Evolutionary conservation across 352 stramenopile genomes (phyloP).

Genomic region (Pythium plurisporium): DNA sequence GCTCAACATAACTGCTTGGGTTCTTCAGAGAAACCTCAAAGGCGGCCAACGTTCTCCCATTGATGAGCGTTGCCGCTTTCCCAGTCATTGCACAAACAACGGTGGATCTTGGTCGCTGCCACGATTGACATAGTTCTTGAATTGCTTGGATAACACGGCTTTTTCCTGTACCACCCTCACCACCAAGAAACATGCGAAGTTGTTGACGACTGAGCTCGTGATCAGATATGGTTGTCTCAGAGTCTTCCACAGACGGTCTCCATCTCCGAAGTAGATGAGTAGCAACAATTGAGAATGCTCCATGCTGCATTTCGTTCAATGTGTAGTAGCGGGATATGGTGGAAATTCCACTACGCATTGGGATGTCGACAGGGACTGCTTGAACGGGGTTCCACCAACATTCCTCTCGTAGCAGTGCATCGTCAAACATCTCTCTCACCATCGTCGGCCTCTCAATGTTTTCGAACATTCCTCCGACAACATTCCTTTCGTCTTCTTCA

Average conservation of each 20-base stretch:
- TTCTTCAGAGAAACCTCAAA: constrained; percentile 7
- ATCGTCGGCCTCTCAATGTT: not conserved
- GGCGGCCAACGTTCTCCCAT: constrained; percentile 3
- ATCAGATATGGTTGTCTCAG: not conserved
- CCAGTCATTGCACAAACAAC: constrained; percentile 8
- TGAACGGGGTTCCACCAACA: not conserved
- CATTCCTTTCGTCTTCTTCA: no score
- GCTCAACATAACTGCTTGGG: not conserved
- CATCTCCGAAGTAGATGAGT: not conserved
- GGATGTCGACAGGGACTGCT: not conserved
- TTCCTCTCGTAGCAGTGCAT: not conserved
- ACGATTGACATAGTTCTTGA: not conserved
- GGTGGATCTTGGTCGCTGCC: not conserved
- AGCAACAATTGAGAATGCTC: constrained; percentile 2
- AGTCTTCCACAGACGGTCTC: no score
- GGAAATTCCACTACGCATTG: not conserved
- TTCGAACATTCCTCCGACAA: not conserved
- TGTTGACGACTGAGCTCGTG: not conserved
- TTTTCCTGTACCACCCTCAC: constrained; percentile 5
- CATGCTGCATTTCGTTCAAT: constrained; percentile 9
- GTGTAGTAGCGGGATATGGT: constrained; percentile 1
- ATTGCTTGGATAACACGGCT: constrained; percentile 12
- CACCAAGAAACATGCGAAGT: constrained; percentile 1
- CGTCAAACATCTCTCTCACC: not conserved
- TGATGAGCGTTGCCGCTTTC: constrained; percentile 16